phyloP scores from a whole-genome alignment of 345 rosid genomes.

The Iberis pinnata region DNA sequence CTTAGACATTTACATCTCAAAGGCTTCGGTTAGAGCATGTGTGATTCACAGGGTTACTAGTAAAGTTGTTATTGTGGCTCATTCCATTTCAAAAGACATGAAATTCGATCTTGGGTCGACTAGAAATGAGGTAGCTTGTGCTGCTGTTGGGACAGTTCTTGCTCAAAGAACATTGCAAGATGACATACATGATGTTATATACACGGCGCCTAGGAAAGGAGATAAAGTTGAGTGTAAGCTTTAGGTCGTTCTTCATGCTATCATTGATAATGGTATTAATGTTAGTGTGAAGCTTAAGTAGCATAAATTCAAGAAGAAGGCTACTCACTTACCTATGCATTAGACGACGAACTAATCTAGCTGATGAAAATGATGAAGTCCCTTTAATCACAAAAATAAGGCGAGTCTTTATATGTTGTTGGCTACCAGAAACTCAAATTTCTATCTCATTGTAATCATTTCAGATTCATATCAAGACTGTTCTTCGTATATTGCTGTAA shows the following conservation, averaged over 20 bases:
- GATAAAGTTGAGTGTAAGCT: slow-evolving; percentile 77
- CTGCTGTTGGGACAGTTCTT: slow-evolving; percentile 60
- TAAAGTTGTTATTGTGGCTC: slow-evolving; percentile 80
- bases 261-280: slow-evolving; percentile 60
- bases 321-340: slow-evolving; percentile 8
- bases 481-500: too few species aligned
- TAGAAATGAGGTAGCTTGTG: slow-evolving; percentile 59
- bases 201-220: slow-evolving; percentile 80
- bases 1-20: slow-evolving; percentile 70
- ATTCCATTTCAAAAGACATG: slow-evolving; percentile 84
- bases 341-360: neutral
- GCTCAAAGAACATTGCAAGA: slow-evolving; percentile 75
- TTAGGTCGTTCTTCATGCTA: slow-evolving; percentile 63
- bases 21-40: slow-evolving; percentile 78
- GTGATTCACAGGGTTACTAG: slow-evolving; percentile 75
- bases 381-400: too few species aligned
- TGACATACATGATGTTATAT: slow-evolving; percentile 62
- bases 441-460: too few species aligned
- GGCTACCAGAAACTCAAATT: too few species aligned
- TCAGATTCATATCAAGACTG: too few species aligned
- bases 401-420: too few species aligned
- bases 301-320: slow-evolving; percentile 38
- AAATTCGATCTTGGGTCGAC: slow-evolving; percentile 73
- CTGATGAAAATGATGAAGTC: slow-evolving; percentile 2
- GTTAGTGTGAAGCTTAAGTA: slow-evolving; percentile 83